Base-by-base conservation (phyloP, 176 grass and related monocot genomes). In the Thalia dealbata region DNA sequence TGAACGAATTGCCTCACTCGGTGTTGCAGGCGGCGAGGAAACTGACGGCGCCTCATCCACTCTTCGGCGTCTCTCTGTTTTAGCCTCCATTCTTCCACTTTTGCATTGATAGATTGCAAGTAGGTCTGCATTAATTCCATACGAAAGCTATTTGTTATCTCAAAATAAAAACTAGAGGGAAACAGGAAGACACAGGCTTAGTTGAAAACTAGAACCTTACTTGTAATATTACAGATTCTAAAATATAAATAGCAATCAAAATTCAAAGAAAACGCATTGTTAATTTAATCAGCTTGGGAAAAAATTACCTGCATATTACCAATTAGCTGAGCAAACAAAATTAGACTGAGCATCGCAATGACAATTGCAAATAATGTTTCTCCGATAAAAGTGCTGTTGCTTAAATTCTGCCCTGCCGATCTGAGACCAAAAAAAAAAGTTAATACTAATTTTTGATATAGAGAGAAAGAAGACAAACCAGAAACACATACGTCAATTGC, bases 1-100 rank as follows among this genome's bases (percentile, higher is more conserved):
- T 73, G 30, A 14, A 81, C 50, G 64, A 81, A 84, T 14, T 21
- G 29, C 23, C 23, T 22, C 21, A 91, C 74, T 14, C 50, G 59
- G 51, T 73, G 27, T 14, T 23, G 75, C 23, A 87, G 50, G 50
- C 79, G 16, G 42, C 78, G 52, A 48, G 84, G 78, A 61, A 91
- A 68, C 55, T 86, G 58, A 29, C 76, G 77, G 79, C 81, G 64
- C 71, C 12, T 67, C 81, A 91, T 84, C 88, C 88, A 87, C 41
- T 84, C 78, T 26, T 91, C 81, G 14, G 58, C 87, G 73, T 84
- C 81, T 84, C 30, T 77, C 76, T 64, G 79, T 69, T 48, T 70
- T 28, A 81, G 69, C 64, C 84, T 76, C 84, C 88, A 91, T 7
- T 83, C 78, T 76, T 86, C 84, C 42, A 59, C 51, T 48, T 83